Percentiles rank a stretch among this genome's conserved stretches.
Evolutionary conservation across 2,329 filamentous ascomycete genomes (phyloP).

Genomic region (Exophiala phaeomuriformis): DNA sequence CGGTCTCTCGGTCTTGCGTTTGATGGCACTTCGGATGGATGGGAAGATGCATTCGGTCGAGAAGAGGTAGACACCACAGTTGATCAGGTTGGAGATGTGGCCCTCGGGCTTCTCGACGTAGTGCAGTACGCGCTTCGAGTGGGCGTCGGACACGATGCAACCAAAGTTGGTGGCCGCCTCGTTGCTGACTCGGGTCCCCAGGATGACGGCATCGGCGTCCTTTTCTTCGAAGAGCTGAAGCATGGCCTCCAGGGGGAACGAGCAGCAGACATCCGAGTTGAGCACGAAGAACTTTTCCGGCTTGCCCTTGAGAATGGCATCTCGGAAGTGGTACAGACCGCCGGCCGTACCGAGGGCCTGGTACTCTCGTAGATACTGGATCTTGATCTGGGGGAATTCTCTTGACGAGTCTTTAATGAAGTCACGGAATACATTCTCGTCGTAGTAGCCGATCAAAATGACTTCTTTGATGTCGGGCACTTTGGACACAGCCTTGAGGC

Average conservation of each 20-base stretch:
- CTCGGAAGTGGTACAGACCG: conserved; percentile 97
- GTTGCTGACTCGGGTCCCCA: conserved; percentile 83
- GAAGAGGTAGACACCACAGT: conserved; percentile 98
- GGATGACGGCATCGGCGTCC: conserved; percentile 91
- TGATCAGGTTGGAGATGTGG: conserved; percentile 96
- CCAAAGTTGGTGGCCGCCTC: conserved; percentile 94
- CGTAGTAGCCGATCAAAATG: conserved; percentile 97
- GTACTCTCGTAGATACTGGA: conserved; percentile 97
- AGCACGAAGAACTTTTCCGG: conserved; percentile 95
- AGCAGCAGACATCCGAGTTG: conserved; percentile 98
- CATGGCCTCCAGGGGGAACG: conserved; percentile 94
- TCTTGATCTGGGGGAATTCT: conserved; percentile 78
- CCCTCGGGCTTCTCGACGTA: conserved; percentile 99
- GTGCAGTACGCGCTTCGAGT: conserved; percentile 91
- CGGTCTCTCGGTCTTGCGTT: conserved; percentile 84
- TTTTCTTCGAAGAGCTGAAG: conserved; percentile 87
- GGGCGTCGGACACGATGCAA: conserved; percentile 89
- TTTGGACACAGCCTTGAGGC: conserved; percentile 82
- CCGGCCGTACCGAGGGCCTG: conserved; percentile 91
- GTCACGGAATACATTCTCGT: conserved; percentile 92
- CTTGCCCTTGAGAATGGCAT: conserved; percentile 92
- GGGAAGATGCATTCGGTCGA: conserved; percentile 93
- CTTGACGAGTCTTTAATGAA: conserved; percentile 88
- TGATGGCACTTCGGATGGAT: conserved; percentile 87
- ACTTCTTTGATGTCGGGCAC: conserved; percentile 92